Evolutionary conservation across 176 grass and related monocot species (phyloP).

Genomic region (barley (Hordeum vulgare)): MorexV3_pseudomolecules_assembly NC_058522.1:391859085-391859584

Average conservation of each 20-base stretch:
- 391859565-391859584: conserved; percentile 16
- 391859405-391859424: conserved; percentile 22
- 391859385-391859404: background rate
- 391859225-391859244: background rate
- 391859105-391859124: no score
- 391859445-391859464: background rate
- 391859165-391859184: no score
- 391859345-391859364: no score
- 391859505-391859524: background rate
- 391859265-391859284: background rate
- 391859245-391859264: background rate
- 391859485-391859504: background rate
- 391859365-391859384: no score
- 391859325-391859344: no score
- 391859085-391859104: background rate
- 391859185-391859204: no score
- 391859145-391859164: no score
- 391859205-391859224: no score
- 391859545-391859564: conserved; percentile 20
- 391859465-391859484: background rate
- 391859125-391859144: no score
- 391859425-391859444: conserved; percentile 15
- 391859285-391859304: no score
- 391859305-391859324: no score
- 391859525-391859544: conserved; percentile 19